A percentile compares a stretch with the other conserved stretches of the same genome.
Evolutionary conservation across 495 filamentous ascomycete genomes (phyloP).

Genomic region (Aspergillus bertholletiae): DNA sequence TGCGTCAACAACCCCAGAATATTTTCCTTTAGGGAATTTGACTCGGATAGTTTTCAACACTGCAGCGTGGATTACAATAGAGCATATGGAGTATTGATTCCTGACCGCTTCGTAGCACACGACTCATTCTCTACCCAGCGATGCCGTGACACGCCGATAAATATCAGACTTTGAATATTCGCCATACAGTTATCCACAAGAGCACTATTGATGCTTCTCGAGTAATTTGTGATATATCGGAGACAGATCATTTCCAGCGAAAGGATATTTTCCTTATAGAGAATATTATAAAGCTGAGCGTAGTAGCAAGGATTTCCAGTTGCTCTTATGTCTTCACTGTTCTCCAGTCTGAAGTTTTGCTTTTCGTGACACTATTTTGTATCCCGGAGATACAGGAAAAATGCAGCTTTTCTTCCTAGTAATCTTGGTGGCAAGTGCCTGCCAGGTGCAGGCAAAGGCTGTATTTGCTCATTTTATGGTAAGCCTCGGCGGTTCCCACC

Average conservation of each 20-base stretch:
- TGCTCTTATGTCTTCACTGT: neutral
- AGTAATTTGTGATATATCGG: neutral
- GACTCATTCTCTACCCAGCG: neutral
- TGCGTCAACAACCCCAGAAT: neutral
- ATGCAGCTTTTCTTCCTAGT: neutral
- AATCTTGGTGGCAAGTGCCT: conserved; percentile 19
- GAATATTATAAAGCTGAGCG: neutral
- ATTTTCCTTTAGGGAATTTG: neutral
- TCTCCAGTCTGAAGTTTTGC: neutral
- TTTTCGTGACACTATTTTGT: neutral
- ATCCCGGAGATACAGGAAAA: neutral
- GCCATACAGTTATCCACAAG: neutral
- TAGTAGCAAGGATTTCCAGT: neutral
- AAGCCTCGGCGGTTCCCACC: neutral
- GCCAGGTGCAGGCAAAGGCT: conserved; percentile 19
- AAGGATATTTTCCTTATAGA: neutral
- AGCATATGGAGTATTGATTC: neutral
- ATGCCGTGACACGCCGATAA: too few species aligned
- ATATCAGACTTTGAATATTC: neutral
- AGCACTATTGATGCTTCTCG: neutral
- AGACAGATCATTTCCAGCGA: neutral
- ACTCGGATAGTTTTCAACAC: neutral
- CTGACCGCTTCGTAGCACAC: neutral
- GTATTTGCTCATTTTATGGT: conserved; percentile 40
- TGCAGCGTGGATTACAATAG: neutral